Evolutionary conservation across 164 flowering plant species (phyloP).

Genomic region (Berberis vulgaris): DNA sequence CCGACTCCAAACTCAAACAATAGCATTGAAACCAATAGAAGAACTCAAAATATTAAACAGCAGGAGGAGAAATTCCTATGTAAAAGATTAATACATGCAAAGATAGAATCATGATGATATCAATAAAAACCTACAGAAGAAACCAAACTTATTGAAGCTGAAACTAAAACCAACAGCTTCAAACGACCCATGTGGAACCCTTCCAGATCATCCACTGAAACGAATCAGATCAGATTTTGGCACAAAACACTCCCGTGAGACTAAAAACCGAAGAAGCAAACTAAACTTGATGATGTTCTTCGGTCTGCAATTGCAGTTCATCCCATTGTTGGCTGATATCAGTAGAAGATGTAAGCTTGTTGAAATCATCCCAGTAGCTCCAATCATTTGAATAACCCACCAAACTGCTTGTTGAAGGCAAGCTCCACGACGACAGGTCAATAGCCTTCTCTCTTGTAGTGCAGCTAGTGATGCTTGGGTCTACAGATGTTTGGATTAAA

Average conservation of each 20-base stretch:
- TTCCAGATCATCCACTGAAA: not conserved
- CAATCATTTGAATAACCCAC: constrained; percentile 28
- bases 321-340: constrained; percentile 45
- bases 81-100: too few relatives aligned
- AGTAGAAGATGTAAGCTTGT: constrained; percentile 22
- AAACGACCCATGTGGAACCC: not conserved
- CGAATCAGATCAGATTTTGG: not conserved
- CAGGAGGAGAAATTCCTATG: too few relatives aligned
- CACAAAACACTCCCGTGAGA: not conserved
- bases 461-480: constrained; percentile 2
- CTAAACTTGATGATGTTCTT: not conserved
- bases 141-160: not conserved
- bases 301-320: constrained; percentile 24
- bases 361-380: constrained; percentile 49
- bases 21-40: too few relatives aligned
- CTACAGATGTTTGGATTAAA: not conserved
- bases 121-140: too few relatives aligned
- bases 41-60: too few relatives aligned
- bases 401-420: constrained; percentile 12
- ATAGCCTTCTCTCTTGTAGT: not conserved
- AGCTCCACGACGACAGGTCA: constrained; percentile 13
- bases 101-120: too few relatives aligned
- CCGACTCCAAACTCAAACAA: too few relatives aligned
- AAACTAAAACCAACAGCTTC: constrained; percentile 4
- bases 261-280: too few relatives aligned